Conservation (phyloP, 2,329 filamentous ascomycete species). For the Verticillium klebahnii region DNA sequence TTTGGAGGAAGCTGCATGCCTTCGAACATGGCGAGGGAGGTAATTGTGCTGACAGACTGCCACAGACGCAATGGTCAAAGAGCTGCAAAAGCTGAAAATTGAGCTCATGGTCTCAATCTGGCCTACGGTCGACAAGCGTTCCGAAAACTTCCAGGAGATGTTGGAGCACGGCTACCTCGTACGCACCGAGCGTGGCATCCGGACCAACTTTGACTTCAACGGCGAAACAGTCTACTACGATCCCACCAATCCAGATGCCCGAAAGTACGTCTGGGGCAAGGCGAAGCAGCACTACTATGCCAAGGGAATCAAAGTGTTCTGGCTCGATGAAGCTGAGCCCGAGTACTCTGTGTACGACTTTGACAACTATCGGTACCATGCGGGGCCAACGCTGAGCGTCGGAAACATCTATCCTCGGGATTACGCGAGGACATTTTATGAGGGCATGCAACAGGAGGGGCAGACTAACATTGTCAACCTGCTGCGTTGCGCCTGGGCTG, state of each 20-base stretch:
- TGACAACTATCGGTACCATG: slow-evolving; percentile 59
- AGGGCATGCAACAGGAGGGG: slow-evolving; percentile 47
- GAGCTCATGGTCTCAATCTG: slow-evolving; percentile 67
- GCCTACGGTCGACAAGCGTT: slow-evolving; percentile 58
- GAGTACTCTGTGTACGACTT: slow-evolving; percentile 62
- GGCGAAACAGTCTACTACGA: slow-evolving; percentile 58
- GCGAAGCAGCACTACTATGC: slow-evolving; percentile 55
- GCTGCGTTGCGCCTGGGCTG: slow-evolving; percentile 42
- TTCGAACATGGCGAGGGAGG: too few relatives aligned
- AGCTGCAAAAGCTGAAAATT: slow-evolving; percentile 51
- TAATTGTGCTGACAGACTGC: too few relatives aligned
- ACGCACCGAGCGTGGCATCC: slow-evolving; percentile 52
- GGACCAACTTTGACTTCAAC: slow-evolving; percentile 52
- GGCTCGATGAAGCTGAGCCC: slow-evolving; percentile 65
- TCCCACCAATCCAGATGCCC: slow-evolving; percentile 56
- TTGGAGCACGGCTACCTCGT: slow-evolving; percentile 55
- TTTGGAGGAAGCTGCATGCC: too few relatives aligned
- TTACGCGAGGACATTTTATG: slow-evolving; percentile 56
- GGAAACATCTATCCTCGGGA: slow-evolving; percentile 56
- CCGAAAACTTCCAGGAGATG: slow-evolving; percentile 59
- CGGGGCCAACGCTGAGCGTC: slow-evolving; percentile 27
- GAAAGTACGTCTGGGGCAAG: slow-evolving; percentile 54
- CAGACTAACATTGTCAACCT: slow-evolving; percentile 54
- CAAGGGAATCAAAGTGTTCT: slow-evolving; percentile 59
- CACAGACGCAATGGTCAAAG: slow-evolving; percentile 54